Conservation (phyloP, 148 eudicot species). For the Oxyria digyna region DNA sequence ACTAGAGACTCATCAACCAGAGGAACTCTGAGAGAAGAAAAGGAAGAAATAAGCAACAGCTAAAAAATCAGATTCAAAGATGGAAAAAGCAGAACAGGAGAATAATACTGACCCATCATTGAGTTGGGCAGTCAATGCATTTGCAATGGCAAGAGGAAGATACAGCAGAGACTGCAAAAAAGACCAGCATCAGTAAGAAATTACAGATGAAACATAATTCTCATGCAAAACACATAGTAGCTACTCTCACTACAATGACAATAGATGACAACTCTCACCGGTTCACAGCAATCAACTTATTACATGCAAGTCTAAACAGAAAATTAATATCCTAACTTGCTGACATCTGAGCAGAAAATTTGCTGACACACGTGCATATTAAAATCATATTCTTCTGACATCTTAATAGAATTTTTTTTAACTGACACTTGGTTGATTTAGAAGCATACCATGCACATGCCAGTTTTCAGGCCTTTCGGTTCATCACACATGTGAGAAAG, state of each 20-base stretch:
- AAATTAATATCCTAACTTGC: too few species aligned
- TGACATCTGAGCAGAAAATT: too few species aligned
- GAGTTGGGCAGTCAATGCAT: constrained; percentile 75
- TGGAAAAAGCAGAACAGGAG: not conserved
- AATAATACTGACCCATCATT: constrained; percentile 57
- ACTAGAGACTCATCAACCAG: constrained; percentile 83
- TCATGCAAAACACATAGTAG: too few species aligned
- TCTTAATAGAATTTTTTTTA: not conserved
- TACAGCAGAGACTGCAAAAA: constrained; percentile 59
- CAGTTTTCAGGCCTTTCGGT: constrained; percentile 95
- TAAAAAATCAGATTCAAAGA: not conserved
- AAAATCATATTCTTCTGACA: not conserved
- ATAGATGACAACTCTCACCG: not conserved
- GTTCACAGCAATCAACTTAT: not conserved
- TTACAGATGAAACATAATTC: not conserved
- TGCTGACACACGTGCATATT: not conserved
- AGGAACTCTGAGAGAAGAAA: constrained; percentile 42
- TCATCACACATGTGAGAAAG: constrained; percentile 92
- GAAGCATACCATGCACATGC: constrained; percentile 74
- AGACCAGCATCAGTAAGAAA: not conserved
- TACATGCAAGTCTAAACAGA: not conserved
- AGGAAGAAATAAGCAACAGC: not conserved
- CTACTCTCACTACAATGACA: not conserved
- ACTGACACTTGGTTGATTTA: not conserved
- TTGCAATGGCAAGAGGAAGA: constrained; percentile 91